Conservation (phyloP, 352 stramenopile species). For the Globisporangium rhizosaccharum region DNA sequence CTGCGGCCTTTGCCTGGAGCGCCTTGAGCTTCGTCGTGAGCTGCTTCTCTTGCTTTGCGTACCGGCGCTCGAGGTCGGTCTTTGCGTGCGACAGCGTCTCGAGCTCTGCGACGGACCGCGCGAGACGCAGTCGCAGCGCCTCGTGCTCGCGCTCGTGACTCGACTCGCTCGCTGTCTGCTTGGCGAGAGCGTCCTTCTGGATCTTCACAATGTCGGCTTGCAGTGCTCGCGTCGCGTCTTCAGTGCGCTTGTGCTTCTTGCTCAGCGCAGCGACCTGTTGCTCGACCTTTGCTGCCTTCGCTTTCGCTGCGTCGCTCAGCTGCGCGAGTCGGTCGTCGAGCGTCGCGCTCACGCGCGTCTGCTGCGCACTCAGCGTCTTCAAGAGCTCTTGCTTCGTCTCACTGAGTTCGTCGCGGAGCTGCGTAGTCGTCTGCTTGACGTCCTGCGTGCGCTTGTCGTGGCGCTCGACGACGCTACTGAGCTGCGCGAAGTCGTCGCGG, state of each 20-base stretch:
- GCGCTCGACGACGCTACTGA: constrained; percentile 47
- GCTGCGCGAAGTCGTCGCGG: constrained; percentile 54
- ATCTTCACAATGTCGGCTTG: constrained; percentile 38
- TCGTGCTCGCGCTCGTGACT: constrained; percentile 28
- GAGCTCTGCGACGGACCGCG: constrained; percentile 41
- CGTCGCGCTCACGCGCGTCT: constrained; percentile 28
- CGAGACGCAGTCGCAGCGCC: constrained; percentile 43
- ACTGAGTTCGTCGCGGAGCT: constrained; percentile 46
- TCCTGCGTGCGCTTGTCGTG: constrained; percentile 65
- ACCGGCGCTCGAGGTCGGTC: constrained; percentile 41
- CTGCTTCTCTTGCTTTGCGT: constrained; percentile 42
- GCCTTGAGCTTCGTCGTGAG: constrained; percentile 49
- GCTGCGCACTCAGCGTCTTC: constrained; percentile 46
- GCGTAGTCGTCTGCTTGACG: constrained; percentile 33
- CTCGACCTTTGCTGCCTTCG: constrained; percentile 42
- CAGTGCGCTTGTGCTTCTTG: constrained; percentile 57
- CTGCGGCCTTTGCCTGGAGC: constrained; percentile 30
- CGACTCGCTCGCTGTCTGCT: constrained; percentile 16
- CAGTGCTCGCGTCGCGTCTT: constrained; percentile 37
- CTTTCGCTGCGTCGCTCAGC: constrained; percentile 32
- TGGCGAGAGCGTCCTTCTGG: constrained; percentile 28
- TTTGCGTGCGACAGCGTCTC: constrained; percentile 32
- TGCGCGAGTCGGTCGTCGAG: constrained; percentile 58
- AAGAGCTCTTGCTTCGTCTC: constrained; percentile 53
- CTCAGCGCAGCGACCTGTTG: constrained; percentile 42